Base-by-base conservation (phyloP, 1,284 basidiomycete genomes). In the Chiua sp. region DNA sequence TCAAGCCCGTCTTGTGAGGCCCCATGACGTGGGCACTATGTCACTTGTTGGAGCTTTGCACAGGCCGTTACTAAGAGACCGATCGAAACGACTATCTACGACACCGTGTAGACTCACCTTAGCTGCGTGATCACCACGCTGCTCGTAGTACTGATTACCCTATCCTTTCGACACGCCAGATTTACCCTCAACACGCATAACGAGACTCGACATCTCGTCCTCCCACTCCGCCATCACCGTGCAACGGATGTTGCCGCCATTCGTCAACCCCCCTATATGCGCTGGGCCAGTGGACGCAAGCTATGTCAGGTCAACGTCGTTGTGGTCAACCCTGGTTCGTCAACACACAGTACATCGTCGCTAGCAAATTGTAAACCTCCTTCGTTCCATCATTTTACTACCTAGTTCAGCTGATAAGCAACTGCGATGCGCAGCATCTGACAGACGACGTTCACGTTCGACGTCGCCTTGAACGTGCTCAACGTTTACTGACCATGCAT, bases 281-380 rank as follows among this genome's bases (percentile, higher is more conserved):
- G 95, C 47, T 98, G 93, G 92, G 63, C 78, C 84, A 6, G 75
- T 96, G 30, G 78, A 84, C 12, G 87, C 7, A 84, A 90, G 65
- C 73, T 98, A 2, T 98, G 92, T 91, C 81, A 91, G 48, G 96
- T 96, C 11, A 89, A 88, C 1, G 79, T 98, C 49, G 87, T 93
- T 71, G 79, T 79, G 11, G 81, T 91, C 68, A 98, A 98, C 68
- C 79, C 86, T 28, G 82, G 47, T 89, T 98, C 64, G 81, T 86
- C 23, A 85, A 82, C 50, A 82, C 87, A 23, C 94, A 98, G 62
- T 95, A 93, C 61, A 91, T 98, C 63, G 86, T 95, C 28, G 87
- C 90, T 22, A 90, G 88, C 8, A 96, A 98, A 81, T 91, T 98
- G 88, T 93, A 78, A 70, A 88, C 32, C 32, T 33, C 80, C 26